phyloP scores from a whole-genome alignment of 495 filamentous ascomycete genomes.

The Aspergillus bertholletiae region DNA sequence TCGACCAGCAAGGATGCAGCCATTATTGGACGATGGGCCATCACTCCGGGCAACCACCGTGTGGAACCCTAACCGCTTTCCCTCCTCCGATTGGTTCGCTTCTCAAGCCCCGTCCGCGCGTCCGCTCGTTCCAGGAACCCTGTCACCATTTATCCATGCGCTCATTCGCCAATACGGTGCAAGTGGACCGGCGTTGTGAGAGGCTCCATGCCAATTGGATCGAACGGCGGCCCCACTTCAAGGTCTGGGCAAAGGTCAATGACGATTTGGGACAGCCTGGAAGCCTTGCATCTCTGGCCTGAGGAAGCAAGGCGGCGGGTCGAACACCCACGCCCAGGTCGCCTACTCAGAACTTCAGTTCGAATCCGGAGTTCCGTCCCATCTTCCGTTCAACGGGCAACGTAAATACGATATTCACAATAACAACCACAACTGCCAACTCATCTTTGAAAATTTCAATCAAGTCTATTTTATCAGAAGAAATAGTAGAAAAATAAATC shows the following conservation, averaged over 20 bases:
- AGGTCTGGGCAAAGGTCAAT: neutral
- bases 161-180: conserved; percentile 8
- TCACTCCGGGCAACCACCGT: conserved; percentile 9
- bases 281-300: neutral
- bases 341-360: no score
- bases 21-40: conserved; percentile 18
- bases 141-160: conserved; percentile 3
- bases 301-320: neutral
- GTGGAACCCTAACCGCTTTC: neutral
- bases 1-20: conserved; percentile 17
- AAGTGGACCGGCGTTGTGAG: conserved; percentile 1
- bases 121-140: conserved; percentile 11
- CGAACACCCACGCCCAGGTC: no score
- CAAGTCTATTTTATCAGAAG: conserved; percentile 4
- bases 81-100: conserved; percentile 1
- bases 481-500: conserved; percentile 10
- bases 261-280: neutral
- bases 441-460: neutral
- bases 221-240: neutral
- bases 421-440: neutral
- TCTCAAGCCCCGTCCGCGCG: conserved; percentile 14
- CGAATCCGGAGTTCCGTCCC: no score
- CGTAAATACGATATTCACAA: no score
- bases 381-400: no score
- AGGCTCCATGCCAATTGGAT: conserved; percentile 4